phyloP scores from a whole-genome alignment of 768 basidiomycete genomes.

The Boletus huronensis region DNA sequence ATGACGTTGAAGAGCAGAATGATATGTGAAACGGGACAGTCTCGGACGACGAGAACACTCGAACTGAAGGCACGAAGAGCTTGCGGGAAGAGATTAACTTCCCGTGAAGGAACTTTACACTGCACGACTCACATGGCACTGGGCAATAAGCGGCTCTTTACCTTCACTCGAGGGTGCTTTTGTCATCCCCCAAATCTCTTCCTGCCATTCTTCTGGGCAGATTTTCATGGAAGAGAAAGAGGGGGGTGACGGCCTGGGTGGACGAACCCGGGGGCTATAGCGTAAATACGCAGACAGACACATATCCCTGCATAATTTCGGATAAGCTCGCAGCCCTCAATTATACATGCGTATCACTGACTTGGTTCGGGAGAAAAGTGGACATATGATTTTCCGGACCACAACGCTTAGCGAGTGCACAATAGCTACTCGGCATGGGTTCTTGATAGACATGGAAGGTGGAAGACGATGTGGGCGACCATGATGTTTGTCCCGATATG shows the following conservation, averaged over 20 bases:
- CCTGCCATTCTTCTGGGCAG: constrained; percentile 33
- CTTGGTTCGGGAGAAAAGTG: constrained; percentile 25
- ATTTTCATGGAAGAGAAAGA: constrained; percentile 26
- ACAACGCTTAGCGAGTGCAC: constrained; percentile 24
- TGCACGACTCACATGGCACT: constrained; percentile 29
- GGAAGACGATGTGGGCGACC: constrained; percentile 26
- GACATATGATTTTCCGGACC: constrained; percentile 16
- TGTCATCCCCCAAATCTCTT: constrained; percentile 31
- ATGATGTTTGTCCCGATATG: constrained; percentile 22
- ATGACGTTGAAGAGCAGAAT: constrained; percentile 47
- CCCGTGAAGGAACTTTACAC: neutral
- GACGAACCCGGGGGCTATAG: constrained; percentile 31
- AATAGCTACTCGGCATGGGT: constrained; percentile 25
- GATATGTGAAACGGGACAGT: constrained; percentile 66
- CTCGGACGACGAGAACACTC: constrained; percentile 55
- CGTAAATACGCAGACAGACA: constrained; percentile 22
- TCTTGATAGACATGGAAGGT: constrained; percentile 28
- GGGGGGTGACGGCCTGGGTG: constrained; percentile 27
- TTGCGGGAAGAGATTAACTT: constrained; percentile 22
- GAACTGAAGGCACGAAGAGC: constrained; percentile 61
- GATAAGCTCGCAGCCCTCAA: constrained; percentile 1
- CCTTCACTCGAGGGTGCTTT: constrained; percentile 5
- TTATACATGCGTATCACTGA: constrained; percentile 7
- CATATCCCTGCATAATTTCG: constrained; percentile 15
- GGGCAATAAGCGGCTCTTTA: constrained; percentile 15